phyloP scores from a whole-genome alignment of 2,329 filamentous ascomycete genomes.

The Gyromitra esculenta region DNA sequence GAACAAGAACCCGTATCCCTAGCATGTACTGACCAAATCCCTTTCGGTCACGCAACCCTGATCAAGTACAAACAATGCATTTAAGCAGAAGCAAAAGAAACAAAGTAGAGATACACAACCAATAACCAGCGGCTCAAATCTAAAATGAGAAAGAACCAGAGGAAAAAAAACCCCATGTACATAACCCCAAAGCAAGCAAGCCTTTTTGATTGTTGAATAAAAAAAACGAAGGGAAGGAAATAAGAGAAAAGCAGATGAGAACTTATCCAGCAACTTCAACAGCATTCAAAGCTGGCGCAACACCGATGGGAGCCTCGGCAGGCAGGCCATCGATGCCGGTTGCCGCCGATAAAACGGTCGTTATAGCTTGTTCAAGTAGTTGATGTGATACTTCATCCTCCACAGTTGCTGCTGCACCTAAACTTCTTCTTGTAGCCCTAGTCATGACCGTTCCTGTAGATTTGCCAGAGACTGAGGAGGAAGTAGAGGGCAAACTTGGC shows the following conservation, averaged over 20 bases:
- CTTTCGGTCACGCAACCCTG: constrained; percentile 20
- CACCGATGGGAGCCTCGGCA: constrained; percentile 22
- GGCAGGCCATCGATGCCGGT: constrained; percentile 28
- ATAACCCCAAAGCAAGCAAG: constrained; percentile 47
- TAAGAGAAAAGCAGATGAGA: neutral
- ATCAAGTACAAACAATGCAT: constrained; percentile 32
- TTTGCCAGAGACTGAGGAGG: constrained; percentile 28
- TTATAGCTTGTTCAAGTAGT: constrained; percentile 38
- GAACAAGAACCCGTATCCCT: constrained; percentile 24
- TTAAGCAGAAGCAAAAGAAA: constrained; percentile 30
- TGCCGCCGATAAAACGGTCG: constrained; percentile 29
- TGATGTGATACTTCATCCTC: constrained; percentile 25
- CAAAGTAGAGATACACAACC: constrained; percentile 41
- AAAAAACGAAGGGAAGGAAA: constrained; percentile 28
- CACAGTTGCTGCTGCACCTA: constrained; percentile 12
- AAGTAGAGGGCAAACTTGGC: constrained; percentile 25
- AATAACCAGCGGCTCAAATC: constrained; percentile 48
- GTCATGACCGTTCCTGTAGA: constrained; percentile 35
- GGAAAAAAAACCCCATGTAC: constrained; percentile 47
- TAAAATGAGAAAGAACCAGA: constrained; percentile 45
- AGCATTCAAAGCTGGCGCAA: constrained; percentile 18
- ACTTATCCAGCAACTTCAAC: constrained; percentile 35
- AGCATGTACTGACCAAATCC: constrained; percentile 33
- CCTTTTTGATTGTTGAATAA: constrained; percentile 43
- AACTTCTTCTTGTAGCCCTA: constrained; percentile 40